These are phyloP conservation scores for Podospora tetraspora DNA, from an alignment of 495 filamentous ascomycete species.

Conservation along the genomic window DNA sequence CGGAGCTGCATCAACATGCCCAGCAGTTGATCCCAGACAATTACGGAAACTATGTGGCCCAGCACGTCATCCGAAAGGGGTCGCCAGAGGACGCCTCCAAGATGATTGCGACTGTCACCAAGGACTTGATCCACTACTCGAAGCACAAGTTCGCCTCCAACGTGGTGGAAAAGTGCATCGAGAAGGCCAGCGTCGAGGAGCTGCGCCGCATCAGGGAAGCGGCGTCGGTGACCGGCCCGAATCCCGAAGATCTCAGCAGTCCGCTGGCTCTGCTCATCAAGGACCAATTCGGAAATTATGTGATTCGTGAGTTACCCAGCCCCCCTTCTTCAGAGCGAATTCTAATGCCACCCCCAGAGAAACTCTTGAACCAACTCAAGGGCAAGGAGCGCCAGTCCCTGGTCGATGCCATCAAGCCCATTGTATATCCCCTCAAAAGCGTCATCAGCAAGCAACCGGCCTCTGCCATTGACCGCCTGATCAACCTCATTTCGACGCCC, in stretches of 20 bases:
- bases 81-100: constrained; percentile 64
- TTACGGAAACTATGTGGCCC: constrained; percentile 95
- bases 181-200: constrained; percentile 64
- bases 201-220: constrained; percentile 64
- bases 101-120: constrained; percentile 69
- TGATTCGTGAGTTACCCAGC: constrained; percentile 69
- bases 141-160: constrained; percentile 98
- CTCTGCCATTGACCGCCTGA: constrained; percentile 60
- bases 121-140: constrained; percentile 66
- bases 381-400: constrained; percentile 57
- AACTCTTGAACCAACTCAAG: constrained; percentile 16
- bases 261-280: constrained; percentile 72
- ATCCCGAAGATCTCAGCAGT: constrained; percentile 54
- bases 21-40: constrained; percentile 74
- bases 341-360: constrained; percentile 34
- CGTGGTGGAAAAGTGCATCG: constrained; percentile 92
- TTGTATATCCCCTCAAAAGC: constrained; percentile 67
- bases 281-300: constrained; percentile 94
- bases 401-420: constrained; percentile 65
- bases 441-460: constrained; percentile 70
- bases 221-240: constrained; percentile 48
- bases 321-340: not conserved
- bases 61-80: constrained; percentile 86
- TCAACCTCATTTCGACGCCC: constrained; percentile 34
- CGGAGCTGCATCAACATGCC: constrained; percentile 72